Percentiles rank a stretch among this genome's conserved stretches.
phyloP scores from a whole-genome alignment of 2,329 filamentous ascomycete species.

The Aspergillus thermomutatus region DNA sequence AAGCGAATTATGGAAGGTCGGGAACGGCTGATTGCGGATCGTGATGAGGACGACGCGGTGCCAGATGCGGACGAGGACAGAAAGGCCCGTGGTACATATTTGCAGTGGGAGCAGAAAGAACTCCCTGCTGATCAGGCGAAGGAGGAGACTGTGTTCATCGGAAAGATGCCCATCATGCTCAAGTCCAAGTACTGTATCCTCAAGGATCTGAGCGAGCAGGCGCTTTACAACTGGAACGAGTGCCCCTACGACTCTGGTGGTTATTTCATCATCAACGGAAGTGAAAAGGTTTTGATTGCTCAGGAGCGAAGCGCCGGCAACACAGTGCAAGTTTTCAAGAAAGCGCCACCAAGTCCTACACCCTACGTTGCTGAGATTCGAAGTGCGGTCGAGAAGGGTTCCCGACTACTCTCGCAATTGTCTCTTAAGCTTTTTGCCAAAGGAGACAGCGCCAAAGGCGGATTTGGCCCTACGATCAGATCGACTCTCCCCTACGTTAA shows the following conservation, averaged over 20 bases:
- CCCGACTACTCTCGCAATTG: slow-evolving; percentile 87
- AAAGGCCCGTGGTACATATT: slow-evolving; percentile 40
- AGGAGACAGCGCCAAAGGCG: slow-evolving; percentile 73
- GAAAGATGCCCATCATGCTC: slow-evolving; percentile 95
- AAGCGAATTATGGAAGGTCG: slow-evolving; percentile 81
- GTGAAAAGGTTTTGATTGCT: slow-evolving; percentile 96
- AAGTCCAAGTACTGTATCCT: slow-evolving; percentile 95
- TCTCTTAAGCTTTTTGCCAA: slow-evolving; percentile 87
- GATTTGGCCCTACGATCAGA: slow-evolving; percentile 83
- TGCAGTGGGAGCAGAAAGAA: slow-evolving; percentile 48
- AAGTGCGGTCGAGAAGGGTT: slow-evolving; percentile 94
- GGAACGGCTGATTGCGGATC: slow-evolving; percentile 70
- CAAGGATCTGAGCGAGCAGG: slow-evolving; percentile 76
- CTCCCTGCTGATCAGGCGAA: slow-evolving; percentile 52
- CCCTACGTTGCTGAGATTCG: slow-evolving; percentile 94
- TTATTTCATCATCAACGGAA: slow-evolving; percentile 99
- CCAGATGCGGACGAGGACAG: slow-evolving; percentile 50
- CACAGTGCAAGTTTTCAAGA: slow-evolving; percentile 98
- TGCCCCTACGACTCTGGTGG: slow-evolving; percentile 98
- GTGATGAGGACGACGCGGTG: slow-evolving; percentile 54
- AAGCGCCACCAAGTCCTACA: slow-evolving; percentile 85
- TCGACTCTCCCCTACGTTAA: slow-evolving; percentile 93
- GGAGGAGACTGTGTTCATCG: slow-evolving; percentile 79
- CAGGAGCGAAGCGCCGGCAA: slow-evolving; percentile 97
- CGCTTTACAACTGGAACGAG: slow-evolving; percentile 87